Evolutionary conservation across 371 early-diverging fungal species (phyloP), one percentile per base, ranked within the genome.

Genomic region (Mortierella sp.): DNA sequence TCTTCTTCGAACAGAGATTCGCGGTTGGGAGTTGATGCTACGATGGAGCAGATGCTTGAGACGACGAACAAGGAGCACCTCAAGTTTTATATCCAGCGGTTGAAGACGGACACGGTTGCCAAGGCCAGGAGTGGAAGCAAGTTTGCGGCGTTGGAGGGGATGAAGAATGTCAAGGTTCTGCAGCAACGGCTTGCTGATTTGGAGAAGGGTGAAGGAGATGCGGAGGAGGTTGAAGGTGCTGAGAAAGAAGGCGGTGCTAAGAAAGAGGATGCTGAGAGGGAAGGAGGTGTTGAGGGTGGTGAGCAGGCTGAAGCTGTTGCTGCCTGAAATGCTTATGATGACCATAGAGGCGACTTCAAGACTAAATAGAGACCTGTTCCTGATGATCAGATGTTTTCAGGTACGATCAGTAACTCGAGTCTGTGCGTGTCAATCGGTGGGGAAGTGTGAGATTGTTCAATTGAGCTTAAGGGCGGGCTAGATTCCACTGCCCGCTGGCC

Each of bases 61-160:
- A 76, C 77, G 16, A 73, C 59, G 8, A 61, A 79, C 54, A 37
- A 31, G 1, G 77, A 71, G 26, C 69, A 86, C 26, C 53, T 86
- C 10, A 59, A 55, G 48, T 77, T 64, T 57, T 82, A 86, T 71
- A 82, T 86, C 61, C 86, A 86, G 61, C 69, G 79, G 50, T 26
- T 81, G 53, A 86, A 86, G 77, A 81, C 86, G 4, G 86, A 81
- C 19, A 86, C 86, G 1, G 86, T 86, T 21, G 71, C 79, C 54
- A 86, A 86, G 74, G 86, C 86, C 0, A 61, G 86, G 16, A 70
- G 53, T 37, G 86, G 86, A 54, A 76, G 69, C 51, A 86, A 86
- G 77, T 61, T 81, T 71, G 86, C 79, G 16, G 86, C 86, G 1
- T 64, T 86, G n/a, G 77, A 86, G 70, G 79, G 82, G 3, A 86